Percentiles rank a stretch among this genome's conserved stretches.
These are phyloP conservation scores for Echites panduratus DNA, from an alignment of 257 asterid genomes.

Conservation along the genomic window DNA sequence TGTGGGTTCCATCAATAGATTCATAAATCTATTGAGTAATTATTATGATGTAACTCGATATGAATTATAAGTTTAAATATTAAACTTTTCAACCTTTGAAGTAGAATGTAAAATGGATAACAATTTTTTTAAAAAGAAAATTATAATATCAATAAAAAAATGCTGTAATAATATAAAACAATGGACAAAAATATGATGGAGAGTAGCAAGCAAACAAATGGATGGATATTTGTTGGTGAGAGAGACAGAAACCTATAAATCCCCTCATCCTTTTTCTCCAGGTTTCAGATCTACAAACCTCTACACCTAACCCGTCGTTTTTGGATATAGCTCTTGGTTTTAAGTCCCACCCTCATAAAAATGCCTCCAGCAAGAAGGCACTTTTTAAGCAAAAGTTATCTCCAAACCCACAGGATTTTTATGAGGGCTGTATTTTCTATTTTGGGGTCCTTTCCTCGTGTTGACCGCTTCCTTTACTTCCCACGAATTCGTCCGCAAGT, in stretches of 20 bases:
- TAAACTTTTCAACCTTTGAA: no score
- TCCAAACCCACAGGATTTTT: neutral
- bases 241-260: neutral
- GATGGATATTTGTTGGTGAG: neutral
- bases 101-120: no score
- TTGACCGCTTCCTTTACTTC: neutral
- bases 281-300: neutral
- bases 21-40: no score
- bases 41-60: no score
- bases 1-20: no score
- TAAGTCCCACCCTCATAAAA: no score
- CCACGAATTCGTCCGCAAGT: constrained; percentile 13
- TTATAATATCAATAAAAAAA: no score
- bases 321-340: constrained; percentile 1
- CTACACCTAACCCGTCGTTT: constrained; percentile 3
- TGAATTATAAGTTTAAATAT: no score
- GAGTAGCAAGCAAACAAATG: no score
- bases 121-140: no score
- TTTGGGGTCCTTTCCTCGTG: constrained; percentile 17
- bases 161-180: no score
- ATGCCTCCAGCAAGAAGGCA: neutral
- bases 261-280: neutral
- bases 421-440: constrained; percentile 1
- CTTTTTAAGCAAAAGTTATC: neutral
- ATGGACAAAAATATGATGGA: no score